These are phyloP conservation scores for Fusarium subtropicale DNA, from an alignment of 2,329 filamentous ascomycete genomes.

Conservation along the genomic window DNA sequence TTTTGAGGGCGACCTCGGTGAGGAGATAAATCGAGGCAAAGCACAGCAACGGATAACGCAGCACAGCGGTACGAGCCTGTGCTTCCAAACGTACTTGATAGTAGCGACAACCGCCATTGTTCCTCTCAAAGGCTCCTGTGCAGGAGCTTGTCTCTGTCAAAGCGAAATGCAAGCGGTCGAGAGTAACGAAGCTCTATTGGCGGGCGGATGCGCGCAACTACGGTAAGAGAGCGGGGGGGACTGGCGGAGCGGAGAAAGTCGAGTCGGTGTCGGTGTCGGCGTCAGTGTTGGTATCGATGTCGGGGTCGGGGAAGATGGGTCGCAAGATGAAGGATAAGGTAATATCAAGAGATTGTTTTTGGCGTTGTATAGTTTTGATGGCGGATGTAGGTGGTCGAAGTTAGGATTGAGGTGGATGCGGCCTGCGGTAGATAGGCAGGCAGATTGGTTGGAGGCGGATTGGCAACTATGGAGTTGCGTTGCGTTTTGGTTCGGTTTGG, in stretches of 20 bases:
- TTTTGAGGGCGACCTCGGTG: conserved; percentile 6
- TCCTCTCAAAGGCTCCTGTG: conserved; percentile 54
- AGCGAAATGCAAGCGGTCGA: conserved; percentile 42
- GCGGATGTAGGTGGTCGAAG: conserved; percentile 29
- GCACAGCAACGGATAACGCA: neutral
- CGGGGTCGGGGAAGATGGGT: conserved; percentile 8
- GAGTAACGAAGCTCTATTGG: conserved; percentile 43
- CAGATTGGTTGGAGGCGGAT: conserved; percentile 23
- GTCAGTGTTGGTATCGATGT: conserved; percentile 10
- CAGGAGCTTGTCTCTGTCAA: conserved; percentile 50
- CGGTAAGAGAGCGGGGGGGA: conserved; percentile 35
- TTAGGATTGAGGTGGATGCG: conserved; percentile 40
- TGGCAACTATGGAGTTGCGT: conserved; percentile 38
- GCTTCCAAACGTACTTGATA: conserved; percentile 66
- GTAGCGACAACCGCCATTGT: conserved; percentile 71
- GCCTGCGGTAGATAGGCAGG: conserved; percentile 33
- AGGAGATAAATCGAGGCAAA: conserved; percentile 10
- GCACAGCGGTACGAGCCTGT: conserved; percentile 19
- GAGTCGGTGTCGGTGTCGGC: conserved; percentile 24
- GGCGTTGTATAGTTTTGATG: conserved; percentile 25
- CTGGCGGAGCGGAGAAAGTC: conserved; percentile 31
- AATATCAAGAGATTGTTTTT: conserved; percentile 7
- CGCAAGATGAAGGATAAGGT: conserved; percentile 10
- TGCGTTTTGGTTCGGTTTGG: conserved; percentile 17
- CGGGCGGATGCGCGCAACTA: conserved; percentile 41